Evolutionary conservation across 1,284 basidiomycete species (phyloP).

Genomic region (Ustilago loliicola): DNA sequence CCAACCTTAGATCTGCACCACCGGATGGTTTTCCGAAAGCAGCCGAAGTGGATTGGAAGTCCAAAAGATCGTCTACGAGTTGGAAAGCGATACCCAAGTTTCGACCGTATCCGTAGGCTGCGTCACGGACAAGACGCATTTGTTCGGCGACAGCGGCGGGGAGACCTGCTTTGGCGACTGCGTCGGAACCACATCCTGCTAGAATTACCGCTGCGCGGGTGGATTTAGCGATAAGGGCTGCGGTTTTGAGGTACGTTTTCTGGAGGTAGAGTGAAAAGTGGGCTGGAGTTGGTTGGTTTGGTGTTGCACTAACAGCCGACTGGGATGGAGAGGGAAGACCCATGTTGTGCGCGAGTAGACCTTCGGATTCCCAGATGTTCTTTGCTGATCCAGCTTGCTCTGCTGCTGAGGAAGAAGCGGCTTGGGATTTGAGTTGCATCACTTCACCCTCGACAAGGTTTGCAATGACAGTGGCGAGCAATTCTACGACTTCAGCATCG

Average conservation of each 20-base stretch:
- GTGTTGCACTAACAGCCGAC: background rate
- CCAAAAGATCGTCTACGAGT: constrained; percentile 90
- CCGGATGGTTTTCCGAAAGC: constrained; percentile 84
- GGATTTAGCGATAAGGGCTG: constrained; percentile 93
- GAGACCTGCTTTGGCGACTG: constrained; percentile 72
- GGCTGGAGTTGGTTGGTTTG: constrained; percentile 71
- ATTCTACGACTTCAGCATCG: constrained; percentile 88
- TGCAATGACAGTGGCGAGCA: constrained; percentile 90
- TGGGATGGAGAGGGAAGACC: constrained; percentile 16
- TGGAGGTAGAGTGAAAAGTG: constrained; percentile 89
- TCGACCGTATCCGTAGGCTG: constrained; percentile 90
- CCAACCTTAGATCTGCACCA: constrained; percentile 86
- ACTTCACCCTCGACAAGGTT: constrained; percentile 98
- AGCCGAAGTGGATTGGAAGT: constrained; percentile 79
- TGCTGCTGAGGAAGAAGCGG: constrained; percentile 27
- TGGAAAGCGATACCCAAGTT: constrained; percentile 83
- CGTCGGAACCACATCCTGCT: constrained; percentile 80
- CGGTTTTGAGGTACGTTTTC: constrained; percentile 97
- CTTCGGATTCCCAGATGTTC: constrained; percentile 52
- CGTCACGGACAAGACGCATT: constrained; percentile 81
- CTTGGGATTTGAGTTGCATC: constrained; percentile 78
- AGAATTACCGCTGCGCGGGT: constrained; percentile 88
- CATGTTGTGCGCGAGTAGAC: constrained; percentile 37
- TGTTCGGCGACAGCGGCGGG: constrained; percentile 19
- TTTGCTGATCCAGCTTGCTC: constrained; percentile 12